phyloP scores from a whole-genome alignment of 2,329 filamentous ascomycete genomes.

The Pseudocercospora macadamiae region DNA sequence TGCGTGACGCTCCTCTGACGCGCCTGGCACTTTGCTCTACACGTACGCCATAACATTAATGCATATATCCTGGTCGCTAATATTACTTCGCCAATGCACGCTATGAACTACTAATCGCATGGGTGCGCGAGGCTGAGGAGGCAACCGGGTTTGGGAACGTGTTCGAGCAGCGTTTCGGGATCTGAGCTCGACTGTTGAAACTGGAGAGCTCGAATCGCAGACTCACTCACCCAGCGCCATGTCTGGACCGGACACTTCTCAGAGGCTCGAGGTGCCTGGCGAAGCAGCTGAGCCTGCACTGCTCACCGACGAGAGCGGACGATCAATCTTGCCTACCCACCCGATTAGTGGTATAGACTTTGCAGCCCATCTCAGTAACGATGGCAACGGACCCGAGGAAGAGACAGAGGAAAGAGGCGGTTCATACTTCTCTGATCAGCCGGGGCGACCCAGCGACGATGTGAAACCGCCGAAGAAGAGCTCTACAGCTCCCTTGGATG shows the following conservation, averaged over 20 bases:
- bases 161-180: not conserved
- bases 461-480: conserved; percentile 18
- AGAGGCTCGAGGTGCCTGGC: not conserved
- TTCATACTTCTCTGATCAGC: conserved; percentile 16
- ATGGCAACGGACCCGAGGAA: not conserved
- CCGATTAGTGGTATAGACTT: conserved; percentile 23
- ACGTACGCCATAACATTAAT: not conserved
- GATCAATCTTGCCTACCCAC: conserved; percentile 21
- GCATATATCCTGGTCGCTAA: not conserved
- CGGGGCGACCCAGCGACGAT: conserved; percentile 3
- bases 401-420: conserved; percentile 4
- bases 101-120: not conserved
- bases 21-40: not conserved
- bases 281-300: conserved; percentile 7
- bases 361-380: conserved; percentile 18
- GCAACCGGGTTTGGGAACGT: not conserved
- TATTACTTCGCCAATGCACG: not conserved
- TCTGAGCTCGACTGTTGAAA: not conserved
- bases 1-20: not conserved
- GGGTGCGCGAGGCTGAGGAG: not conserved
- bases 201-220: not conserved
- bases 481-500: conserved; percentile 7
- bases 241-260: not conserved
- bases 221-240: not conserved
- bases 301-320: conserved; percentile 16